Percentiles rank a stretch among this genome's conserved stretches.
phyloP scores from a whole-genome alignment of 495 filamentous ascomycete genomes.

The Tetracladium marchalianum region DNA sequence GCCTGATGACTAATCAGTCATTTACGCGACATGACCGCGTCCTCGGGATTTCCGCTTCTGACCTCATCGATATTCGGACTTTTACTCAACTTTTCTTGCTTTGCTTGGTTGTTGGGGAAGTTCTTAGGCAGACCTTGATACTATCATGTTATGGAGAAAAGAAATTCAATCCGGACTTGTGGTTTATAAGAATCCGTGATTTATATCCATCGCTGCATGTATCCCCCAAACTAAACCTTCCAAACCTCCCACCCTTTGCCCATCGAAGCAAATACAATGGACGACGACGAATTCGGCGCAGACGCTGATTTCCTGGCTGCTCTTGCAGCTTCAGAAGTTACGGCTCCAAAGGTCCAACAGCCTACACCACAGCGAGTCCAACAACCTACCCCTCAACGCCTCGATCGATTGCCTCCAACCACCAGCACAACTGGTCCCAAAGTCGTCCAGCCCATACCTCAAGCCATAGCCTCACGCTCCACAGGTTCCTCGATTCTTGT shows the following conservation, averaged over 20 bases:
- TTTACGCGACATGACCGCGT: too few relatives aligned
- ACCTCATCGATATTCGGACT: too few relatives aligned
- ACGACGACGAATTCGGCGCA: constrained; percentile 49
- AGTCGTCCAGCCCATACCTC: constrained; percentile 79
- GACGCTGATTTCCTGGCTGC: constrained; percentile 49
- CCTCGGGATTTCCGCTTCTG: too few relatives aligned
- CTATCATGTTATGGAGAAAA: too few relatives aligned
- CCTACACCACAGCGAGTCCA: constrained; percentile 24
- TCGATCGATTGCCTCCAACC: constrained; percentile 20
- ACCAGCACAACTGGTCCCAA: constrained; percentile 31
- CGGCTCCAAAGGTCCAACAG: constrained; percentile 11
- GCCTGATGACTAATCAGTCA: too few relatives aligned
- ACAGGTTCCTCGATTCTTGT: constrained; percentile 75
- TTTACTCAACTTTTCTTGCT: too few relatives aligned
- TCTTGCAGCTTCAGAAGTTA: constrained; percentile 33
- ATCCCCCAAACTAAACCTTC: too few relatives aligned
- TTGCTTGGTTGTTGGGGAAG: too few relatives aligned
- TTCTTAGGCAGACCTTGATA: too few relatives aligned
- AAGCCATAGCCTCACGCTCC: constrained; percentile 58
- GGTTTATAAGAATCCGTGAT: too few relatives aligned
- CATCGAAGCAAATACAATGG: constrained; percentile 8
- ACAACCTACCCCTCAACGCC: constrained; percentile 20
- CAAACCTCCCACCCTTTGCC: background rate
- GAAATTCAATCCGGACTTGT: too few relatives aligned
- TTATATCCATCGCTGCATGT: too few relatives aligned